These are phyloP conservation scores for Trichoderma koningiopsis DNA, from an alignment of 2,329 filamentous ascomycete species.

Conservation along the genomic window DNA sequence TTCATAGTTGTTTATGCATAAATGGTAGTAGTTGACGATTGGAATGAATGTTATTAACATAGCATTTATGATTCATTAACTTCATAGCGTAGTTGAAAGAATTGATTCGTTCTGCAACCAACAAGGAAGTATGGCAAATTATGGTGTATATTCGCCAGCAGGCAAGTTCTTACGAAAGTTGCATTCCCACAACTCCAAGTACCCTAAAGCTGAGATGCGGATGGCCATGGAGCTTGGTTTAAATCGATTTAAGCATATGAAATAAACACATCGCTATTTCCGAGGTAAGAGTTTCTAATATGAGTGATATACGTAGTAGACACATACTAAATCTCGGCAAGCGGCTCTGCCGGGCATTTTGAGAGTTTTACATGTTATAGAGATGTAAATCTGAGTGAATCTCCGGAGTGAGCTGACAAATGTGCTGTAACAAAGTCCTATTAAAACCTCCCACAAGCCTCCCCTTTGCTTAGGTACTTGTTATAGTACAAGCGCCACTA, in stretches of 20 bases:
- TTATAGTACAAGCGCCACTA: not conserved
- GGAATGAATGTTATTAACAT: no score
- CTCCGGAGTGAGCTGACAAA: not conserved
- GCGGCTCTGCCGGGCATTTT: not conserved
- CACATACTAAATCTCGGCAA: no score
- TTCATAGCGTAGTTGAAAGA: no score
- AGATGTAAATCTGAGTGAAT: not conserved
- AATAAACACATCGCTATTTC: not conserved
- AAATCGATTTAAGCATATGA: not conserved
- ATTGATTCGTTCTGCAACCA: no score
- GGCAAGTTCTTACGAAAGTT: not conserved
- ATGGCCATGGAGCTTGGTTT: not conserved
- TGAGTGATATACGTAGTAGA: no score
- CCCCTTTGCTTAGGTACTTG: not conserved
- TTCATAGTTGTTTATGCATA: no score
- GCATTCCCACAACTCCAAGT: not conserved
- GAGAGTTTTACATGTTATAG: not conserved
- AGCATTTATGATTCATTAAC: no score
- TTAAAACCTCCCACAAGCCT: not conserved
- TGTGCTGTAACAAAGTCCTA: not conserved
- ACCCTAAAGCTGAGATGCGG: not conserved
- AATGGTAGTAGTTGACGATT: no score
- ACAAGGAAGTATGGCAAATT: no score
- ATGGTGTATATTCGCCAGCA: not conserved
- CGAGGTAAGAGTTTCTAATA: not conserved